A percentile compares a stretch with the other conserved stretches of the same genome.
Conservation (phyloP, 768 basidiomycete species). For the Amanita thiersii region DNA sequence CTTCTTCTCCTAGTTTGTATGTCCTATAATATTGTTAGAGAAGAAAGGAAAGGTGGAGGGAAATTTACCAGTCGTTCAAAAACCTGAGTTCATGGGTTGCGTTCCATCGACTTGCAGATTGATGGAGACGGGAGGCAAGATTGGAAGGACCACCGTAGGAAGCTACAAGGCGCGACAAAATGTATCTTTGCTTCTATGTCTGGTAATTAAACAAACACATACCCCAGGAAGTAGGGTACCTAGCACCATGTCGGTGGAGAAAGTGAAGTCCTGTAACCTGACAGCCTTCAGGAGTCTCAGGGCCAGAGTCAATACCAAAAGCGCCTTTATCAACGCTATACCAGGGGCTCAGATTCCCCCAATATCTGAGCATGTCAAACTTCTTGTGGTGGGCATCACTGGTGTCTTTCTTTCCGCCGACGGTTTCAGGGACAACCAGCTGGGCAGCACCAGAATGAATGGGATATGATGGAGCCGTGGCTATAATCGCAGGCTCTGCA, state of each 20-base stretch:
- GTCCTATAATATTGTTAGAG: slow-evolving; percentile 41
- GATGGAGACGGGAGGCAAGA: slow-evolving; percentile 47
- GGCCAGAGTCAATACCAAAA: slow-evolving; percentile 68
- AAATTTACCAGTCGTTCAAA: slow-evolving; percentile 70
- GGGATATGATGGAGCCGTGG: slow-evolving; percentile 74
- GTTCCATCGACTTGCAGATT: slow-evolving; percentile 49
- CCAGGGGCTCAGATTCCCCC: slow-evolving; percentile 87
- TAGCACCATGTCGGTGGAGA: slow-evolving; percentile 77
- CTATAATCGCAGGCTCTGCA: slow-evolving; percentile 64
- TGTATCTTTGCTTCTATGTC: slow-evolving; percentile 4
- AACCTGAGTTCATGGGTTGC: slow-evolving; percentile 62
- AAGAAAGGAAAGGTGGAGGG: not conserved
- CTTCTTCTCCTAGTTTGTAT: slow-evolving; percentile 85
- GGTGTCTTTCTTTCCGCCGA: slow-evolving; percentile 19
- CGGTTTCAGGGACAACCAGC: slow-evolving; percentile 43
- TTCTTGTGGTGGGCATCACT: slow-evolving; percentile 13
- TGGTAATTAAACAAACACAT: slow-evolving; percentile 17
- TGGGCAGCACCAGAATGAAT: slow-evolving; percentile 62
- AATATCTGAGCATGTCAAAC: slow-evolving; percentile 67
- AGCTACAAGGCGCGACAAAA: slow-evolving; percentile 23
- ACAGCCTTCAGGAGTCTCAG: slow-evolving; percentile 65
- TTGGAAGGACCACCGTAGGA: slow-evolving; percentile 55
- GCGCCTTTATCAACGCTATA: slow-evolving; percentile 57
- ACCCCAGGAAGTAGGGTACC: slow-evolving; percentile 63
- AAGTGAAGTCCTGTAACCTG: slow-evolving; percentile 68